A percentile compares a stretch with the other conserved stretches of the same genome.
These are phyloP conservation scores for Saturnispora saitoi DNA, from an alignment of 805 yeast species.

Conservation along the genomic window DNA sequence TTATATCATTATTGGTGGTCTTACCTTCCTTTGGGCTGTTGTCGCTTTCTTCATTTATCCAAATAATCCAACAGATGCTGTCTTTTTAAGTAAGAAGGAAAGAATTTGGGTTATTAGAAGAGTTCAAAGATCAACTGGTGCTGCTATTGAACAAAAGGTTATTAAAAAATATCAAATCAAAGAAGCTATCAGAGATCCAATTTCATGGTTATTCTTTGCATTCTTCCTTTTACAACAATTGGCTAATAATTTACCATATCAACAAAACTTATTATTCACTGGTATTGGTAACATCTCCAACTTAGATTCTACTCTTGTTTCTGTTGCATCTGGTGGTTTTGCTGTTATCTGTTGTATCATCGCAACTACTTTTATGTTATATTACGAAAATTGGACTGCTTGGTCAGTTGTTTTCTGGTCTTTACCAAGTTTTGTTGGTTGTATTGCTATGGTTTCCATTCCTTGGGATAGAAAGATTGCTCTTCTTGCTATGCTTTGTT, in stretches of 20 bases:
- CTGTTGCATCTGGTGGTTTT: constrained; percentile 20
- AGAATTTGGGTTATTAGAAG: constrained; percentile 36
- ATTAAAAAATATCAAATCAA: constrained; percentile 37
- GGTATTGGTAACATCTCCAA: constrained; percentile 14
- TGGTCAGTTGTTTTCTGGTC: constrained; percentile 29
- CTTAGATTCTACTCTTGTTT: constrained; percentile 17
- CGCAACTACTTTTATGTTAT: constrained; percentile 15
- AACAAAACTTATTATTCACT: constrained; percentile 15
- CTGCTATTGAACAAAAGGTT: constrained; percentile 33
- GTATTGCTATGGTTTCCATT: constrained; percentile 13
- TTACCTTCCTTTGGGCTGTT: constrained; percentile 33
- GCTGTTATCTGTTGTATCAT: constrained; percentile 16
- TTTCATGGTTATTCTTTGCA: constrained; percentile 32
- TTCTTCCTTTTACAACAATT: constrained; percentile 19
- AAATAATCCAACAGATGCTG: constrained; percentile 42
- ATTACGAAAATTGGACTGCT: constrained; percentile 22
- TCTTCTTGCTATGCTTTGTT: constrained; percentile 37
- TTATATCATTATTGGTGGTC: constrained; percentile 45
- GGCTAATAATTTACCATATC: constrained; percentile 19
- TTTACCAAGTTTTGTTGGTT: constrained; percentile 37
- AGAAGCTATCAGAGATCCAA: constrained; percentile 40
- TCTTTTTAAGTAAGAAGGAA: constrained; percentile 31
- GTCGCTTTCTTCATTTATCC: constrained; percentile 37
- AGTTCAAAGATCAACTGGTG: constrained; percentile 28
- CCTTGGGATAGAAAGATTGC: constrained; percentile 39